These are phyloP conservation scores for Misopates orontium DNA, from an alignment of 257 asterid species.

Conservation along the genomic window DNA sequence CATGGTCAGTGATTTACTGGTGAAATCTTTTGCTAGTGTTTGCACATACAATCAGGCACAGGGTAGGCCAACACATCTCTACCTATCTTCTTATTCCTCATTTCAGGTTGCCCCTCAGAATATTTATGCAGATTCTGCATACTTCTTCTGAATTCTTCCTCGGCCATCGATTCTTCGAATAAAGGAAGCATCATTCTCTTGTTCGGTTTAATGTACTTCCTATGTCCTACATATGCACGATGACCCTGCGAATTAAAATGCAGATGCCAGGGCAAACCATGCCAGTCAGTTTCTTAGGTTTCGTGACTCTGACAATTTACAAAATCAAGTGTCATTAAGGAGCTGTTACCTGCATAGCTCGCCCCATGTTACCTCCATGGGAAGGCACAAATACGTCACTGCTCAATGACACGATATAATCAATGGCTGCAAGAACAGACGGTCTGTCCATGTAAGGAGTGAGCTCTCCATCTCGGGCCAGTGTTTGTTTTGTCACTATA, in stretches of 20 bases:
- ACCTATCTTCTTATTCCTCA: conserved; percentile 43
- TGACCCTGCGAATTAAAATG: conserved; percentile 61
- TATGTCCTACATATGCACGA: conserved; percentile 62
- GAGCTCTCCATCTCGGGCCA: conserved; percentile 57
- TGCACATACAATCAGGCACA: conserved; percentile 73
- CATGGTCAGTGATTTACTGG: too few species aligned
- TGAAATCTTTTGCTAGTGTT: neutral
- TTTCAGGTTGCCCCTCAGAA: conserved; percentile 51
- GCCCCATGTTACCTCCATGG: conserved; percentile 73
- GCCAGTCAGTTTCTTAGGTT: too few species aligned
- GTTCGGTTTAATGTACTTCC: conserved; percentile 61
- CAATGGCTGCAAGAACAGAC: conserved; percentile 61
- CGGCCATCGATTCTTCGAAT: conserved; percentile 43
- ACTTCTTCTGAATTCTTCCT: conserved; percentile 35
- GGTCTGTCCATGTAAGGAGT: conserved; percentile 47
- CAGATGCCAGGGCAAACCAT: too few species aligned
- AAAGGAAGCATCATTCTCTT: conserved; percentile 60
- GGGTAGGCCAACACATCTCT: conserved; percentile 70
- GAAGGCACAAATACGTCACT: conserved; percentile 63
- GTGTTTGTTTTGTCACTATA: conserved; percentile 39
- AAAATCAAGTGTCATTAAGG: too few species aligned
- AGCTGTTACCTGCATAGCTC: conserved; percentile 69
- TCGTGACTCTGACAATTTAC: too few species aligned
- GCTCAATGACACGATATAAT: conserved; percentile 57
- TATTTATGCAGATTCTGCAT: conserved; percentile 51